Evolutionary conservation across 2,329 filamentous ascomycete genomes (phyloP).

Genomic region (Periglandula ipomoeae): DNA sequence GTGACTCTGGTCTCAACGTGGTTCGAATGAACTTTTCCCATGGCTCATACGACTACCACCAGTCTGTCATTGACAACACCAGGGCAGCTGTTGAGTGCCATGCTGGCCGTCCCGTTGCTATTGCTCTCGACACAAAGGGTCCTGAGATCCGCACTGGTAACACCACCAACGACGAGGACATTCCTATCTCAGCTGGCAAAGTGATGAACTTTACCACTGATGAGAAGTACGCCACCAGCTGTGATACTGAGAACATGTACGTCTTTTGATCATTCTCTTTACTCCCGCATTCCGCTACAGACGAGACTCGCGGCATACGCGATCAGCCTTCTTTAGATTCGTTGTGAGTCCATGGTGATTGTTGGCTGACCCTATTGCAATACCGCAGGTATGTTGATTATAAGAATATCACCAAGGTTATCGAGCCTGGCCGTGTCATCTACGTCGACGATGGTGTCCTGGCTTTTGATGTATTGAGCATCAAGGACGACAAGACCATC

Average conservation of each 20-base stretch:
- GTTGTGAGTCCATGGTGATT: not conserved
- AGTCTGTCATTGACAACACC: constrained; percentile 95
- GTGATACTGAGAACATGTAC: constrained; percentile 92
- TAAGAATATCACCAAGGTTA: constrained; percentile 99
- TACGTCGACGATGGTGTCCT: constrained; percentile 98
- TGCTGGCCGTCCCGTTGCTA: constrained; percentile 80
- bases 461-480: constrained; percentile 84
- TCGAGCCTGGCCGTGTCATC: constrained; percentile 81
- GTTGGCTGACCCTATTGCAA: not conserved
- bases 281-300: too few relatives aligned
- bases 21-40: constrained; percentile 99
- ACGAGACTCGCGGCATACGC: too few relatives aligned
- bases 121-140: constrained; percentile 73
- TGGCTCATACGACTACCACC: constrained; percentile 79
- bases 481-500: constrained; percentile 83
- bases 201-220: constrained; percentile 96
- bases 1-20: constrained; percentile 86
- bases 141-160: constrained; percentile 55
- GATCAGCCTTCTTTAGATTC: too few relatives aligned
- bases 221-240: constrained; percentile 76
- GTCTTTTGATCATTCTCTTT: not conserved
- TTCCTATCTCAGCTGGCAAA: constrained; percentile 74
- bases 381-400: constrained; percentile 81
- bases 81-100: constrained; percentile 73
- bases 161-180: constrained; percentile 77